Evolutionary conservation across 192 early-diverging fungal genomes (phyloP), one percentile per base, ranked within the genome.

Genomic region (Phlyctochytrium planicorne): DNA sequence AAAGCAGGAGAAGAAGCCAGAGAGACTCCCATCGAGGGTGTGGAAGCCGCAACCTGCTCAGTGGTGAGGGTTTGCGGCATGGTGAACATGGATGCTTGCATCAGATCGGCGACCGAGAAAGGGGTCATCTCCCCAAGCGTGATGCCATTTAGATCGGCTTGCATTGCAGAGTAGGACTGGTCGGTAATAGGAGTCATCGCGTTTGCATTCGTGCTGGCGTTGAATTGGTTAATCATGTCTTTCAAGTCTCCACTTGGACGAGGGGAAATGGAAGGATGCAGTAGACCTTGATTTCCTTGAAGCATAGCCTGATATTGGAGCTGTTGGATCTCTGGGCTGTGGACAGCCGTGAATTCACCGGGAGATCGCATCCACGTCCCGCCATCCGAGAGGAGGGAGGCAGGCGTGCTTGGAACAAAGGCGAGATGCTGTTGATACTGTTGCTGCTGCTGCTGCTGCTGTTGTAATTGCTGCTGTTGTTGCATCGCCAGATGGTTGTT

Each of bases 391-490:
- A 20, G 6, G 20, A 20, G 10, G 20, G 40, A 14, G 6, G 40
- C 40, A 47, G 40, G 40, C 20, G 40, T 47, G 6, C 10, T 14
- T 14, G 40, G 40, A 47, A 47, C 40, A 6, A 20, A 47, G 6
- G 6, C 10, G 10, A 14, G 40, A 47, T 47, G 40, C 40, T 66
- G 65, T n/a, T 66, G 65, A 2, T 66, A 29, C 29, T 60, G 25
- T 2, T 60, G 59, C 2, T 60, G 59, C 3, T 60, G 59, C 2
- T 60, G 59, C 3, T 60, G 59, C 16, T 60, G 35, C 16, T 64
- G 35, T 30, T 66, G 65, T 32, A 57, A 53, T 0, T 59, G 65
- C n/a, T 67, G 65, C 30, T 59, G 56, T 1, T 65, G 67, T 37
- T 68, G 66, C 17, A 59, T 4, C 2, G 52, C 47, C 65, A 59